Conservation (phyloP, 2,329 filamentous ascomycete species). For the Monosporascus sp. region DNA sequence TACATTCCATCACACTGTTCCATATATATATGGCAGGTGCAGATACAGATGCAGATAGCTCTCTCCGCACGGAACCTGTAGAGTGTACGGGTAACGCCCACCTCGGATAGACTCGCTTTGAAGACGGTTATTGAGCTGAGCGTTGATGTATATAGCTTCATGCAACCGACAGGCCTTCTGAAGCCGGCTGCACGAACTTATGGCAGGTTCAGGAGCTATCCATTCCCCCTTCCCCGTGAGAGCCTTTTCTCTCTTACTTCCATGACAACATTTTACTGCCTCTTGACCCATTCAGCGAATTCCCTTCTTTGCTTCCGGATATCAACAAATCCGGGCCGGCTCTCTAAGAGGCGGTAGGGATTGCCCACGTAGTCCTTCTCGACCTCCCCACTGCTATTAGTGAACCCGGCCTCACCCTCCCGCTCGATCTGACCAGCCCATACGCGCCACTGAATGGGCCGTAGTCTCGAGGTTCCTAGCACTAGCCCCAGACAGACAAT, state of each 20-base stretch:
- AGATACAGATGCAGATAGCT: too few relatives aligned
- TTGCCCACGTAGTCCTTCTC: conserved; percentile 70
- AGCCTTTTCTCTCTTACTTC: conserved; percentile 1
- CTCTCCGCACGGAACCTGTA: too few relatives aligned
- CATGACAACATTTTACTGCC: conserved; percentile 9
- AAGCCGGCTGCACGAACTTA: background rate
- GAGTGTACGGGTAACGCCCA: too few relatives aligned
- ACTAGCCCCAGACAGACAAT: conserved; percentile 83
- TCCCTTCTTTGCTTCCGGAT: conserved; percentile 75
- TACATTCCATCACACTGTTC: too few relatives aligned
- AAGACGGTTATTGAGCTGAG: too few relatives aligned
- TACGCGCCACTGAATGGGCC: conserved; percentile 77
- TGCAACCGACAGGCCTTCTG: background rate
- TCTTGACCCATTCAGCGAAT: conserved; percentile 69
- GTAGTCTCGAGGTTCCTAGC: conserved; percentile 67
- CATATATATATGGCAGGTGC: too few relatives aligned
- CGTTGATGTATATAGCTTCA: too few relatives aligned
- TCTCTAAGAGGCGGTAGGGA: conserved; percentile 74
- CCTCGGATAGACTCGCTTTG: too few relatives aligned
- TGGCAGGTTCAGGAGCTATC: background rate
- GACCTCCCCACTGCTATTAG: conserved; percentile 55
- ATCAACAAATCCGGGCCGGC: conserved; percentile 79
- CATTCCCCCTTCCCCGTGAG: background rate
- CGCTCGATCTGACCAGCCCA: conserved; percentile 84
- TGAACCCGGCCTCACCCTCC: conserved; percentile 58